These are phyloP conservation scores for Chrysanthemum lavandulifolium DNA, from an alignment of 129 eudicot species.

Conservation along the genomic window DNA sequence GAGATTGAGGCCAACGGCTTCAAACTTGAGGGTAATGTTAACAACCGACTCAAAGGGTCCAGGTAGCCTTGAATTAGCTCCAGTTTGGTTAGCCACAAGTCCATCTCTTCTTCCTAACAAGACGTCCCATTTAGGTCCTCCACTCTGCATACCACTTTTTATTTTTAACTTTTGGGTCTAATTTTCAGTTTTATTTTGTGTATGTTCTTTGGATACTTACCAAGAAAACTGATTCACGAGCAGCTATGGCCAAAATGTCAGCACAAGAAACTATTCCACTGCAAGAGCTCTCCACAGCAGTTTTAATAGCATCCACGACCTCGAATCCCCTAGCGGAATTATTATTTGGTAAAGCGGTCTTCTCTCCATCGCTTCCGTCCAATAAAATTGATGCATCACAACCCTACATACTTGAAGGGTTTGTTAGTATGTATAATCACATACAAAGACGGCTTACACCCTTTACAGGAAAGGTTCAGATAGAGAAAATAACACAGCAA, in stretches of 20 bases:
- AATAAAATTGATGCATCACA: slow-evolving; percentile 76
- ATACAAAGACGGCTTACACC: neutral
- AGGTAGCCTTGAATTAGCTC: slow-evolving; percentile 54
- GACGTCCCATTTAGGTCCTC: slow-evolving; percentile 59
- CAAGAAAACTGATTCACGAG: slow-evolving; percentile 69
- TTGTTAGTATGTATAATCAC: neutral
- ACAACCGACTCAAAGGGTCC: slow-evolving; percentile 62
- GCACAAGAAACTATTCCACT: slow-evolving; percentile 79
- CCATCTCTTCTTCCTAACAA: slow-evolving; percentile 60
- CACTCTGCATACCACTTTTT: slow-evolving; percentile 43
- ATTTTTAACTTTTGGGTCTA: slow-evolving; percentile 3
- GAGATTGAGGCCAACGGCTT: slow-evolving; percentile 53
- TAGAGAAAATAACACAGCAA: neutral
- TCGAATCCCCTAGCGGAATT: slow-evolving; percentile 78
- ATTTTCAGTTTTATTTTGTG: neutral
- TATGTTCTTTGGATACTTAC: slow-evolving; percentile 32
- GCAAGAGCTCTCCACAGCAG: slow-evolving; percentile 68
- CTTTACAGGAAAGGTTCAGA: neutral
- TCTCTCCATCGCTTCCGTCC: slow-evolving; percentile 76
- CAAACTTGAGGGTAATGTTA: slow-evolving; percentile 56
- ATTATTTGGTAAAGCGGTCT: slow-evolving; percentile 54
- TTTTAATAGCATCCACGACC: slow-evolving; percentile 65
- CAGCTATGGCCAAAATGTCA: slow-evolving; percentile 71
- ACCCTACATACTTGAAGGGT: slow-evolving; percentile 33
- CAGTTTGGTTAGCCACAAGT: slow-evolving; percentile 46